Base-by-base conservation (phyloP, 805 yeast species). In the Metschnikowia picachoensis region DNA sequence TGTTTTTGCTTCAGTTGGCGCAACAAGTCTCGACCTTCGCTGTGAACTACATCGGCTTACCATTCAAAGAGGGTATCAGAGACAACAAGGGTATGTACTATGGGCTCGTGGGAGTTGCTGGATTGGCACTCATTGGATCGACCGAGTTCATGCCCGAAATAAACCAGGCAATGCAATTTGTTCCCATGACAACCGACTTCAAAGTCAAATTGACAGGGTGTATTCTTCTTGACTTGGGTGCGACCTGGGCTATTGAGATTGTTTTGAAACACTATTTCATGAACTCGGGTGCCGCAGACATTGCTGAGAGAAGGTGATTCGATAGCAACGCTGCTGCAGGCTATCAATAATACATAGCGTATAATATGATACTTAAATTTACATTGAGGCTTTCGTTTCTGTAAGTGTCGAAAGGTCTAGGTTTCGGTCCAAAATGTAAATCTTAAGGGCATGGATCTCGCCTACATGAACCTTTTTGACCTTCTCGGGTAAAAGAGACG, bases 11-110 rank as follows among this genome's bases (percentile, higher is more conserved):
- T 47, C 97, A 91, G 67, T 77, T 94, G 60, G 92, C 96, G 15
- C 98, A 94, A 73, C 97, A 94, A 68, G 95, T 94, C 43, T 88
- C 97, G 13, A 94, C 99, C 0, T 94, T 91, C 74, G 97, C 97
- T 16, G 97, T 94, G 48, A 94, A 94, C 71, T 94, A 94, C 68
- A 96, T 89, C 72, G 99, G 99, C 45, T 83, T 86, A 57, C 99
- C 99, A 46, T 94, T 94, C 74, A 85, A 95, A 66, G 96, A 94
- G 70, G 81, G 88, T 47, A 85, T 94, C 58, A 75, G 74, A 44
- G 96, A 86, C 66, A 94, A 94, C 71, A 87, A 84, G 68, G 98
- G 97, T 55, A 94, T 94, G 98, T 92, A 85, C 71, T 92, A 88
- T 58, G 99, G 99, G 20, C 76, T 94, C 47, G 63, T 92, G 32